These are phyloP conservation scores for Thelonectria olida DNA, from an alignment of 2,329 filamentous ascomycete genomes.

Conservation along the genomic window DNA sequence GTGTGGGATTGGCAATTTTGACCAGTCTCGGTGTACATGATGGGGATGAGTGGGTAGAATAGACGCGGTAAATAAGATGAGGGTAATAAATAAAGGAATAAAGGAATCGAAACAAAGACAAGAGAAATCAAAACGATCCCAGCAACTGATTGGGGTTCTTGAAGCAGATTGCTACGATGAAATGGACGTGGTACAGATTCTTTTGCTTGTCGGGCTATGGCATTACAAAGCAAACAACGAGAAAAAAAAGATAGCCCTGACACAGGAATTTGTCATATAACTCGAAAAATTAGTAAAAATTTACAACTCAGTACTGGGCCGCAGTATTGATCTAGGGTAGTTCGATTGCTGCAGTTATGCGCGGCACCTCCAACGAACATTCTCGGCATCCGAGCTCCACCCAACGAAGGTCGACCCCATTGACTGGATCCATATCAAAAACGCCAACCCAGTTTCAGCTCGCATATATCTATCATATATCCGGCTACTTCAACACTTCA, in stretches of 20 bases:
- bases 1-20: too few species aligned
- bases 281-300: neutral
- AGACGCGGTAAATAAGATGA: too few species aligned
- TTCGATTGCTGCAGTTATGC: neutral
- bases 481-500: slow-evolving; percentile 5
- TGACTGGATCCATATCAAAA: slow-evolving; percentile 7
- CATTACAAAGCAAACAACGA: too few species aligned
- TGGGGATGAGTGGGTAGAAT: too few species aligned
- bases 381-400: slow-evolving; percentile 18
- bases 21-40: too few species aligned
- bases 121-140: too few species aligned
- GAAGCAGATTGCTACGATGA: too few species aligned
- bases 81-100: too few species aligned
- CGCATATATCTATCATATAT: slow-evolving; percentile 16
- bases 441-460: slow-evolving; percentile 13
- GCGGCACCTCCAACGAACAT: slow-evolving; percentile 4
- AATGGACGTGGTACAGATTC: neutral
- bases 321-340: slow-evolving; percentile 14
- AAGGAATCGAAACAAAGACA: too few species aligned
- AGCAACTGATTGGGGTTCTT: too few species aligned
- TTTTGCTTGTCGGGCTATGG: too few species aligned
- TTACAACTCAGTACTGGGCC: too few species aligned
- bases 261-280: neutral
- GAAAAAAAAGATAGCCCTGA: neutral
- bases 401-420: neutral